phyloP scores from a whole-genome alignment of 225 moss, liverwort and hornwort species.

The Sphagnum tenellum region DNA sequence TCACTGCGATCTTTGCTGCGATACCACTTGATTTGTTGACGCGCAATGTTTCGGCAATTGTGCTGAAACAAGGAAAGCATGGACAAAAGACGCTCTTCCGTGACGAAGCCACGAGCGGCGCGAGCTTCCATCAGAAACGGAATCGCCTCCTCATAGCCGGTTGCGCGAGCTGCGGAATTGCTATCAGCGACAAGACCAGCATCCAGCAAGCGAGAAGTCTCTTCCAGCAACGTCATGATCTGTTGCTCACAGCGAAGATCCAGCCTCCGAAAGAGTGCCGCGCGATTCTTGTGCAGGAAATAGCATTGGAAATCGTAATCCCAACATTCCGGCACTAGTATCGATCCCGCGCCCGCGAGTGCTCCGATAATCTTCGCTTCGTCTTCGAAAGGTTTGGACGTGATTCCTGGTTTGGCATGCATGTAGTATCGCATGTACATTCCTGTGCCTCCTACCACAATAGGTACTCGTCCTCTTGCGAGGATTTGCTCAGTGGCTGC shows the following conservation, averaged over 20 bases:
- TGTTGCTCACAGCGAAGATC: conserved; percentile 20
- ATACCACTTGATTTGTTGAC: conserved; percentile 4
- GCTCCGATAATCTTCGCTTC: background rate
- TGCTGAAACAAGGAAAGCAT: conserved; percentile 4
- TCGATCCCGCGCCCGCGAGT: background rate
- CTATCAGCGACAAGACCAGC: conserved; percentile 3
- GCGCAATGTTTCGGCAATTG: background rate
- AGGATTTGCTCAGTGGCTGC: conserved; percentile 11
- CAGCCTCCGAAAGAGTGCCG: conserved; percentile 5
- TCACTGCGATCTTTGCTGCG: background rate
- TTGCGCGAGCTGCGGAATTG: conserved; percentile 20
- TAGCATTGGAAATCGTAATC: conserved; percentile 22
- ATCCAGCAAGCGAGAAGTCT: conserved; percentile 17
- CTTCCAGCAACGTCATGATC: conserved; percentile 15
- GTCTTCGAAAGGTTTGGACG: conserved; percentile 14
- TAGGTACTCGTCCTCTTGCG: conserved; percentile 7
- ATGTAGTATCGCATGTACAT: conserved; percentile 25
- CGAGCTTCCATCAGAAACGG: conserved; percentile 17
- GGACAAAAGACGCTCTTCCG: background rate
- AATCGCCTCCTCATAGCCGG: conserved; percentile 42
- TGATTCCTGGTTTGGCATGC: conserved; percentile 11
- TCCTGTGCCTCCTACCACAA: conserved; percentile 20
- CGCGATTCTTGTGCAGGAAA: conserved; percentile 14
- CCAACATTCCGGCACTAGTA: background rate
- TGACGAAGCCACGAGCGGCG: background rate